These are phyloP conservation scores for Agroathelia rolfsii DNA, from an alignment of 1,284 basidiomycete species.

Conservation along the genomic window DNA sequence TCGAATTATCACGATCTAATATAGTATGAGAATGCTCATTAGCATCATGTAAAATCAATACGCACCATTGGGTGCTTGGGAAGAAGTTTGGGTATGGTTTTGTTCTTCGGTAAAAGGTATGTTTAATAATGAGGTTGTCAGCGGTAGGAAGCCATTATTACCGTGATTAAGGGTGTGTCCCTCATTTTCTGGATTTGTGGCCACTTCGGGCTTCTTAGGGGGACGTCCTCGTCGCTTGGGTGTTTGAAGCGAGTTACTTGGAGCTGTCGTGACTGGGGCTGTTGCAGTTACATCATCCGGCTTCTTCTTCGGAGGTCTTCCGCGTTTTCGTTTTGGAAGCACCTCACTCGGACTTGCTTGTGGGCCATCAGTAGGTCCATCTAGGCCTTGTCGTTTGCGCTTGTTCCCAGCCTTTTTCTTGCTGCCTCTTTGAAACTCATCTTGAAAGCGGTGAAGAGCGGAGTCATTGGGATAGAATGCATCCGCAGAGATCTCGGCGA, in stretches of 20 bases:
- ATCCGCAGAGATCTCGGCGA: slow-evolving; percentile 28
- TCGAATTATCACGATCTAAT: too few relatives aligned
- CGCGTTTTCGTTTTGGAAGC: slow-evolving; percentile 6
- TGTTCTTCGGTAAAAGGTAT: too few relatives aligned
- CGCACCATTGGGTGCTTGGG: slow-evolving; percentile 18
- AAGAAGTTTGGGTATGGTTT: slow-evolving; percentile 10
- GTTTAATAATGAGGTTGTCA: too few relatives aligned
- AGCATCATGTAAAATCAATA: too few relatives aligned
- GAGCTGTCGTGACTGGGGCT: too few relatives aligned
- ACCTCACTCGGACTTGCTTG: too few relatives aligned
- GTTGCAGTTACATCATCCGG: slow-evolving; percentile 3
- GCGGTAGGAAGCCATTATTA: too few relatives aligned
- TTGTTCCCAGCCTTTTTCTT: slow-evolving; percentile 13
- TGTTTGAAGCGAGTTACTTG: slow-evolving; percentile 2
- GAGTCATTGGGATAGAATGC: slow-evolving; percentile 44
- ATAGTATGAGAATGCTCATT: too few relatives aligned
- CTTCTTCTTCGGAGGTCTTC: slow-evolving; percentile 18
- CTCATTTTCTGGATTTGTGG: slow-evolving; percentile 6
- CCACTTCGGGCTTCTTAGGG: slow-evolving; percentile 12
- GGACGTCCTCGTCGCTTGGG: slow-evolving; percentile 20
- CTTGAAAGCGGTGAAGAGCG: slow-evolving; percentile 35
- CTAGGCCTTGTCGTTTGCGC: slow-evolving; percentile 15
- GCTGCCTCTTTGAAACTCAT: slow-evolving; percentile 16
- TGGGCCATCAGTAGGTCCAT: slow-evolving; percentile 25
- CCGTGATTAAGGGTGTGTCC: too few relatives aligned